Evolutionary conservation across 129 eudicot genomes (phyloP), one percentile per base, ranked within the genome.

Genomic region (Tagetes patula): DNA sequence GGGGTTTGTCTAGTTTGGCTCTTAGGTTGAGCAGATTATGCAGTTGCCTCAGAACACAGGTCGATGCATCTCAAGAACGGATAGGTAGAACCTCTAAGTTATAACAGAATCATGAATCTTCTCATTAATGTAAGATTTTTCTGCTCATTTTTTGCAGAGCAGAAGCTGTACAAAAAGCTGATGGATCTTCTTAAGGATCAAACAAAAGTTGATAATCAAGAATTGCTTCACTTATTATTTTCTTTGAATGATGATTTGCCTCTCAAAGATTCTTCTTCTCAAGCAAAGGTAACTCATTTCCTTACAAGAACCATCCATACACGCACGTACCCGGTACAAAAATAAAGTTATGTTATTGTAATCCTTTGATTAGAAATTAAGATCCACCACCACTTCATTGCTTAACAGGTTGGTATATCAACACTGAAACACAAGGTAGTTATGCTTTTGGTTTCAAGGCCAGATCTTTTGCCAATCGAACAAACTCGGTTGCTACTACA

Each of bases 371-470:
- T 32, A 0, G 2, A 47, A 47, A 46, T 6, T 11, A 12, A 34
- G 32, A 33, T 68, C 59, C 0, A 20, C 14, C 12, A 37, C 65
- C 32, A 70, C 3, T 41, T 39, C 12, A 39, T 5, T 67, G 30
- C 48, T 46, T 76, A 70, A 75, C 85, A 88, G 91, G 70, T 74
- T 41, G 87, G 85, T 33, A 82, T 85, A 78, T 48, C 56, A 60
- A 82, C 76, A 73, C 78, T 92, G 81, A 81, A 82, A 76, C 49
- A 84, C 61, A 89, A 92, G 87, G 83, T 87, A 54, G 88, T 85
- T 11, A 65, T 92, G 70, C 77, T 92, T 70, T 72, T 92, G 82
- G 69, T 89, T 50, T 80, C 98, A 76, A 85, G 74, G 69, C 91
- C 96, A 67, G 91, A 89, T 61, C 83, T 87, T 47, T 82, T 85